Evolutionary conservation across 2,329 filamentous ascomycete genomes (phyloP).

Genomic region (Pezicula rhizophila): DNA sequence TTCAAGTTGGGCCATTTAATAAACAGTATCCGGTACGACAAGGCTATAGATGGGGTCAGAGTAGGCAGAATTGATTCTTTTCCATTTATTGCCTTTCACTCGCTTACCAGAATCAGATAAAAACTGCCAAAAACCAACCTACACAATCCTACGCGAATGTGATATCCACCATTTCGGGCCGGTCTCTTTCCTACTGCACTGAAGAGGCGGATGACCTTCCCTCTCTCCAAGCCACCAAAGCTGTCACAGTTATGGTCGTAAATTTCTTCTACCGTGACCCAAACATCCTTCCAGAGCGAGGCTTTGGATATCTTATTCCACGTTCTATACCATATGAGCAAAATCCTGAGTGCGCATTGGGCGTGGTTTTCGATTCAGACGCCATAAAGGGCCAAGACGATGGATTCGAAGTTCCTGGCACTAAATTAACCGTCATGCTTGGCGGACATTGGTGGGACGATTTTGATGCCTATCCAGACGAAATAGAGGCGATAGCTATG

Average conservation of each 20-base stretch:
- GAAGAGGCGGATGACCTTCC: conserved; percentile 31
- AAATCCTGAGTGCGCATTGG: conserved; percentile 78
- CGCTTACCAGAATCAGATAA: conserved; percentile 27
- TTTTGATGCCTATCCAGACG: conserved; percentile 52
- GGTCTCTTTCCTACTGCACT: conserved; percentile 15
- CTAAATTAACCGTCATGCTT: conserved; percentile 89
- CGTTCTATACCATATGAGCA: conserved; percentile 61
- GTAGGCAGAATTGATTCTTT: conserved; percentile 29
- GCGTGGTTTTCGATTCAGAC: conserved; percentile 81
- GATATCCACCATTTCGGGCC: conserved; percentile 52
- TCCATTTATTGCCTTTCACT: conserved; percentile 1
- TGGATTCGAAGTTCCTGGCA: conserved; percentile 43
- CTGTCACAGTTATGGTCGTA: conserved; percentile 83
- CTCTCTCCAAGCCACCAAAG: conserved; percentile 47
- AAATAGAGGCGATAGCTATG: conserved; percentile 61
- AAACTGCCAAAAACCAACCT: conserved; percentile 15
- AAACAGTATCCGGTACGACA: conserved; percentile 36
- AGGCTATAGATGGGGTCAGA: conserved; percentile 31
- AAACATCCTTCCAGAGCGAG: conserved; percentile 55
- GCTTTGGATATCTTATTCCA: conserved; percentile 91
- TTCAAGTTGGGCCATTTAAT: conserved; percentile 48
- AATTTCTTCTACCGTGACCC: conserved; percentile 76
- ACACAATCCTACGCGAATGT: conserved; percentile 45
- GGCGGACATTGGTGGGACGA: conserved; percentile 88
- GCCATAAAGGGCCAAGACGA: conserved; percentile 44